Base-by-base conservation (phyloP, 2,329 filamentous ascomycete species). In the Clarireedia hainanense region DNA sequence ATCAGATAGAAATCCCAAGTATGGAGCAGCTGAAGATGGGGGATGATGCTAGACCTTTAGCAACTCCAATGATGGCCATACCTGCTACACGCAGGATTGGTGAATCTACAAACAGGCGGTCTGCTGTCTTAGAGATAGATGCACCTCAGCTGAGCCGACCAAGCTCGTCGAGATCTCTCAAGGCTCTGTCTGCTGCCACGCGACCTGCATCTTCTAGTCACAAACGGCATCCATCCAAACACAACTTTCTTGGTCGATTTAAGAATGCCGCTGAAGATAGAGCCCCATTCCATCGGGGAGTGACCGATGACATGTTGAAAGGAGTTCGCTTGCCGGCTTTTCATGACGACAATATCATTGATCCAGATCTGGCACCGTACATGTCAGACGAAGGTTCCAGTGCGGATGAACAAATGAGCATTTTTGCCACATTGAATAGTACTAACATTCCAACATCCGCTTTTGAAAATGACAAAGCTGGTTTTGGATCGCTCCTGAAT, bases 271-370 rank as follows among this genome's bases (percentile, higher is more conserved):
- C 84, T 17, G 89, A 95, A 57, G 89, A 96, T 59, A 81, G 89
- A 56, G 92, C 89, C 0, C 94, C 94, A 0, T 97, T 97, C 63
- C 89, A 89, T 65, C 78, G 91, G 54, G 87, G 86, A 57, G 78
- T 84, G 10, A 83, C 76, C 9, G 83, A 95, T 52, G 86, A 91
- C 57, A 73, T 78, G 48, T 74, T 78, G 4, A 83, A 80, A 60
- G 86, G 84, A 60, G 75, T 82, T 6, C 83, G 84, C 43, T 79
- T 96, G 37, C 86, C 91, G 15, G 91, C 91, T n/a, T 97, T 99
- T 64, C 94, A 99, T 69, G 91, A 94, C 67, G 94, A 99, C 74
- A 97, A 94, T 67, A 96, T 99, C 63, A 97, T 99, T 63, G 94
- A 99, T 68, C 94, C 94, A 1, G 94, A 99, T 66, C 76, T 99